Base-by-base conservation (phyloP, 2,329 filamentous ascomycete species). In the Claviceps sp. region DNA sequence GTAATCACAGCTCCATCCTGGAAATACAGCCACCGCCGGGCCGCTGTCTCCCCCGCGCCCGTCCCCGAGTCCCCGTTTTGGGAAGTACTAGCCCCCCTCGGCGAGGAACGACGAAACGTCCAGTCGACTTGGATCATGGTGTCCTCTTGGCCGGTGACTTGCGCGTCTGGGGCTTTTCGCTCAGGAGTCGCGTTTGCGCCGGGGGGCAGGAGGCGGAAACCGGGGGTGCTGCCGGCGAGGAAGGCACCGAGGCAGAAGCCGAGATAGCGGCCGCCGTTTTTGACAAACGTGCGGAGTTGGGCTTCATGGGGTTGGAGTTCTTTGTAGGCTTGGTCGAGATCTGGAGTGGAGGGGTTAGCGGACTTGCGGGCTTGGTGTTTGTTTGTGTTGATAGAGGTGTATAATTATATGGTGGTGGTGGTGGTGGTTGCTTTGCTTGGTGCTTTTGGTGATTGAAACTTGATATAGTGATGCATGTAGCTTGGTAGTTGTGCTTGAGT, bases 181-280 rank as follows among this genome's bases (percentile, higher is more conserved):
- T 61, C 59, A 7, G 53, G 16, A 8, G 48, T 45, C 0, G 52
- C 45, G 7, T 57, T 50, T 4, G 46, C 46, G 0, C 56, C 58
- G 0, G 13, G 9, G 1, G 52, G 60, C 36, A 62, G 51, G 7
- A 62, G 51, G 6, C 45, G 54, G 29, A 60, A 58, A 1, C 60
- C 60, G 1, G 59, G 57, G 1, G 50, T 45, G 29, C 51, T 22
- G 29, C 58, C 60, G n/a, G 61, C 61, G 8, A 62, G 53, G 45
- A 58, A 62, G 17, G 61, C 59, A 5, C 61, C 61, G 20, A 62
- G 57, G 36, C 61, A 62, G 47, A 62, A 60, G 36, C 60, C 61
- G 8, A 62, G 44, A 45, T 61, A 62, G 13, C 53, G 54, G 8
- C 61, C 60, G 11, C 61, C 59, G 14, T 49, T 51, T 6, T 55